Base-by-base conservation (phyloP, 1,284 basidiomycete genomes). In the Ceratobasidium theobromae region DNA sequence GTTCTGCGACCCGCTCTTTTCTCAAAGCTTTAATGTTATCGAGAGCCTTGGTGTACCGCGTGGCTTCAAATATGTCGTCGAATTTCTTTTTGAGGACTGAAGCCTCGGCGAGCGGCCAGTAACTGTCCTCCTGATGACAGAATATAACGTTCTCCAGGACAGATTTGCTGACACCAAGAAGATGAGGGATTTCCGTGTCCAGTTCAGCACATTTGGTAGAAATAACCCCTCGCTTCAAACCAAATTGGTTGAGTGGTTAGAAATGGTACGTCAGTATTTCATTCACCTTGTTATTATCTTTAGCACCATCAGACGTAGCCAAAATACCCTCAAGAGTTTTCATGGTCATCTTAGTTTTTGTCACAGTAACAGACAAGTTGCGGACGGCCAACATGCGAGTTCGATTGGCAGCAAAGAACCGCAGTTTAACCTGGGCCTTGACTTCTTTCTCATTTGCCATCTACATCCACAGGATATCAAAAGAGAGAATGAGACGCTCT, bases 81-180 rank as follows among this genome's bases (percentile, higher is more conserved):
- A 97, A 98, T 76, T 97, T 97, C 82, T 98, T 98, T 82, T 99
- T 99, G 43, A 99, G 78, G 0, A 86, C 84, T 0, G 92, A 81
- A 0, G 96, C 91, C 73, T 99, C 97, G 0, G 95, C 84, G 12
- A 99, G 81, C 0, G 97, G 97, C 97, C 97, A 99, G 73, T 95
- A 98, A 0, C 93, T 95, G 67, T 99, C 97, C 74, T 99, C 97
- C 78, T 99, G 97, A 76, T 99, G 97, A 77, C 97, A 99, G 74
- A 99, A 99, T 68, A 99, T 98, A 73, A 99, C 96, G 74, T 98
- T 98, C 74, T 99, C 96, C 21, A 99, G 85, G 53, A 99, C 96
- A 5, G 95, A 89, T 75, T 93, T 95, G 11, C 94, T 97, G 1
- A 99, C 96, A 46, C 97, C 97, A n/a, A 99, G 84, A 11, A 92